A percentile compares a stretch with the other conserved stretches of the same genome.
Conservation (phyloP, 2,329 filamentous ascomycete species). For the Lachnellula cervina region DNA sequence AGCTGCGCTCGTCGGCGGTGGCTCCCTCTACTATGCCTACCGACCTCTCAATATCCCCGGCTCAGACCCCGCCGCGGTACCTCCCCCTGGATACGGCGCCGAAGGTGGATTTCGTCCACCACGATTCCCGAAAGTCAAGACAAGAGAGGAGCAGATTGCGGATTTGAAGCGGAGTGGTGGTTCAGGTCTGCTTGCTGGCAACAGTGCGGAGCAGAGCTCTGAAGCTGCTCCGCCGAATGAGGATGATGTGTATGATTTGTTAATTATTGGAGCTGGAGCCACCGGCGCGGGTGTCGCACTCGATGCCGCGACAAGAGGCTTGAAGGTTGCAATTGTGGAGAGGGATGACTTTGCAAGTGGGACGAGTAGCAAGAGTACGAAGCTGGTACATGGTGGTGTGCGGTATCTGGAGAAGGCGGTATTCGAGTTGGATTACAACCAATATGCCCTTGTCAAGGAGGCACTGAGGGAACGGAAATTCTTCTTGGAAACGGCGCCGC, state of each 20-base stretch:
- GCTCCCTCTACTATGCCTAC: slow-evolving; percentile 51
- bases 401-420: slow-evolving; percentile 72
- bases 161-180: slow-evolving; percentile 44
- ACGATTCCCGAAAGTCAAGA: slow-evolving; percentile 46
- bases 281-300: slow-evolving; percentile 68
- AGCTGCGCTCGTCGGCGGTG: slow-evolving; percentile 41
- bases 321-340: slow-evolving; percentile 68
- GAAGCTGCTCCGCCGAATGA: slow-evolving; percentile 30
- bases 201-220: slow-evolving; percentile 2
- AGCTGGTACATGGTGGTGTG: slow-evolving; percentile 72
- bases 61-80: slow-evolving; percentile 61
- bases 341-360: slow-evolving; percentile 70
- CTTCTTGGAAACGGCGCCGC: slow-evolving; percentile 69
- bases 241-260: slow-evolving; percentile 57
- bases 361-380: slow-evolving; percentile 71
- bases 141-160: slow-evolving; percentile 45
- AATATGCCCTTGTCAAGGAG: slow-evolving; percentile 67
- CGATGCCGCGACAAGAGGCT: slow-evolving; percentile 65
- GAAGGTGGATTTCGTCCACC: slow-evolving; percentile 60
- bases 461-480: slow-evolving; percentile 70
- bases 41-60: slow-evolving; percentile 69
- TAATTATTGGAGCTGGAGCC: slow-evolving; percentile 67
- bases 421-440: slow-evolving; percentile 69
- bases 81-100: slow-evolving; percentile 64
- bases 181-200: slow-evolving; percentile 51